Base-by-base conservation (phyloP, 2,329 filamentous ascomycete species). In the Seiridium unicorne region DNA sequence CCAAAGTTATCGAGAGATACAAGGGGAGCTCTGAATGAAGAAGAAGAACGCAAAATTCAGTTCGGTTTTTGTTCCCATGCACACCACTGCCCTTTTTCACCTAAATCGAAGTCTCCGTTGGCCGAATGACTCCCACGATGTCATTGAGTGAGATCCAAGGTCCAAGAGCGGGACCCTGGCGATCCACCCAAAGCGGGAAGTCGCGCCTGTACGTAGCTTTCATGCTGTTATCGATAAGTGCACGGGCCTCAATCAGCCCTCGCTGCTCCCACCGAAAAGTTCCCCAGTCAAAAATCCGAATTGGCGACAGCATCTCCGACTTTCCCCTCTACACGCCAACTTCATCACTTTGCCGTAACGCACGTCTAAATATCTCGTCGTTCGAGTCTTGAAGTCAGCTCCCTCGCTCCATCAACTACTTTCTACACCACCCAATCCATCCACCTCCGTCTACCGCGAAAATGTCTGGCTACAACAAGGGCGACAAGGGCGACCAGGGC, bases 391-490 rank as follows among this genome's bases (percentile, higher is more conserved):
- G 89, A 91, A 86, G 88, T 53, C 58, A 63, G 61, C 64, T 60
- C 64, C 63, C 63, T 65, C 51, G 58, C 56, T 55, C 56, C 55
- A 42, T 42, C 49, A 62, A 36, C 31, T 35, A 36, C 54, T 44
- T 58, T 58, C 56, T 47, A 36, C 44, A 38, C 44, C 60, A 63
- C 64, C 59, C 61, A 61, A 65, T 60, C 59, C 62, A 68, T 59
- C 63, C 68, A 59, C 56, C 38, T 73, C 72, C 75, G 26, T 11
- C 47, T 2, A 26, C 13, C 38, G 66, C 75, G 81, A 90, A 81
- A 69, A 96, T 96, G 92, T 95, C 92, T 82, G 26, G 18, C 36
- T 95, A 91, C 89, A 96, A 97, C 89, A 97, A 97, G 89, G 83
- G 85, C 77, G 93, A 97, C 81, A 97, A 97, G 88, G 49, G 32